Base-by-base conservation (phyloP, 495 filamentous ascomycete genomes). In the Neurospora sp. region DNA sequence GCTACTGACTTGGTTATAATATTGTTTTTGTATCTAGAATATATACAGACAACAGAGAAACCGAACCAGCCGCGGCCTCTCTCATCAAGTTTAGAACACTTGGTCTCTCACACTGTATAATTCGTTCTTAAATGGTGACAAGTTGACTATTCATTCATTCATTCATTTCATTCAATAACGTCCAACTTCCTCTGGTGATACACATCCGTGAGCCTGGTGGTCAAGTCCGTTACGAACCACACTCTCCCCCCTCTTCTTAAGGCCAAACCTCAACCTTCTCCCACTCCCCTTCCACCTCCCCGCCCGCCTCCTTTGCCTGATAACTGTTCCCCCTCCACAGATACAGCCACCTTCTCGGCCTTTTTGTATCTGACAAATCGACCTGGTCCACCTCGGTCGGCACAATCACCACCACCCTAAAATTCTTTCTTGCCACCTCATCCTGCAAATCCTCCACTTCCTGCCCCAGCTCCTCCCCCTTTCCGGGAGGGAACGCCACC, bases 231-330 rank as follows among this genome's bases (percentile, higher is more conserved):
- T n/a, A 12, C 1, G n/a, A 48, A 48, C n/a, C 4, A 0, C 35
- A 37, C 35, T 37, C 35, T 6, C 20, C 9, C 20, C 7, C 53
- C 79, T 94, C 7, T 27, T 79, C 7, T 27, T 79, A 95, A 18
- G 94, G 94, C 94, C 94, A 97, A 61, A 93, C 79, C 82, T 98
- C 94, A 68, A 89, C 86, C 76, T 87, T 88, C 78, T 87, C 89
- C 95, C 95, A 97, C 74, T 83, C 84, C 42, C 85, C 85, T 53
- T 83, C 82, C 20, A 80, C 78, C 73, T 84, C 78, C 2, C 81
- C 85, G 6, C 83, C 83, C 3, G 75, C 75, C 42, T 73, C 75
- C 65, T 74, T 74, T 2, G 78, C 72, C 73, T 76, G 76, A 65
- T 71, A 72, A 71, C 75, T 71, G 59, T 73, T 48, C 59, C 86